These are phyloP conservation scores for Medicago ruthenica DNA, from an alignment of 306 rosid species.

Conservation along the genomic window DNA sequence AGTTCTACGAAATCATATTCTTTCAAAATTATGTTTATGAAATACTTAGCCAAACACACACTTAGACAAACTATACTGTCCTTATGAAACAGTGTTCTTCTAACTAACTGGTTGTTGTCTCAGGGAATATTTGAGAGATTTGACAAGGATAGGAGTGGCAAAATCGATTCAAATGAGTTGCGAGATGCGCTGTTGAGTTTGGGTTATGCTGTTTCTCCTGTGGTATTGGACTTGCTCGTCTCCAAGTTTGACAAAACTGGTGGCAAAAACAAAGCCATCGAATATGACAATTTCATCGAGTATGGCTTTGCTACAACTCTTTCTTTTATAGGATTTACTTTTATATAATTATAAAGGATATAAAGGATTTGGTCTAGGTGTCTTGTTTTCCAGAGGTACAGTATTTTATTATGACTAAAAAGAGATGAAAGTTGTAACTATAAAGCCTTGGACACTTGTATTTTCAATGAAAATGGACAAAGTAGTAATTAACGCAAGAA, in stretches of 20 bases:
- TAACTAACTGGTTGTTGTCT: conserved; percentile 14
- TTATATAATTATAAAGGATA: conserved; percentile 7
- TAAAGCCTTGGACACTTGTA: background rate
- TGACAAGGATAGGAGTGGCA: conserved; percentile 93
- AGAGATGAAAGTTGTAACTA: background rate
- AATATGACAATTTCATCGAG: conserved; percentile 98
- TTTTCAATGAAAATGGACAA: background rate
- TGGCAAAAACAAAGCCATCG: conserved; percentile 76
- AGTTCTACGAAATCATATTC: background rate
- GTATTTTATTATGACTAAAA: background rate
- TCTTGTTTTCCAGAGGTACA: background rate
- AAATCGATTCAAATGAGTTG: conserved; percentile 73
- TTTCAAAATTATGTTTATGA: conserved; percentile 5
- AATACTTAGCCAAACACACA: background rate
- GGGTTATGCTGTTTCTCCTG: conserved; percentile 84
- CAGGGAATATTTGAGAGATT: conserved; percentile 86
- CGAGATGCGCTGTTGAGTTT: conserved; percentile 85
- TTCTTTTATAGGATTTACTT: background rate
- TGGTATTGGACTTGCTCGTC: conserved; percentile 83
- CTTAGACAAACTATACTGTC: background rate
- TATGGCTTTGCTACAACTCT: conserved; percentile 41
- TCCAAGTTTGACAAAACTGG: conserved; percentile 94
- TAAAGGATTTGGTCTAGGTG: conserved; percentile 5
- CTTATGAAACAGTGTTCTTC: background rate
- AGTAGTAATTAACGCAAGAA: background rate